Conservation (phyloP, 208 protist species). For the Acanthamoeba triangularis region DNA sequence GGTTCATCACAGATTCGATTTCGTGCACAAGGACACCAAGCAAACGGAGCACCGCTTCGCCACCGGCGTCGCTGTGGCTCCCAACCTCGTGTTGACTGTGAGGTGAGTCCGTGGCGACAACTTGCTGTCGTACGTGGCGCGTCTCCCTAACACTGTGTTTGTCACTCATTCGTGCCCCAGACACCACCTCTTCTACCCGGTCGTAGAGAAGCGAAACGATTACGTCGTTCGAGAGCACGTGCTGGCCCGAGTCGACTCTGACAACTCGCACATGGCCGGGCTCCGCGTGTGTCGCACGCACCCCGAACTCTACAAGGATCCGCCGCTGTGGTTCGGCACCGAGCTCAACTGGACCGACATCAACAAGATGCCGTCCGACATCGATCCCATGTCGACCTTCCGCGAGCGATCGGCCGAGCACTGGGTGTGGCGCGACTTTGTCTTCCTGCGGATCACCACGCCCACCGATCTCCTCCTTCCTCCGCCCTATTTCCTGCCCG, state of each 20-base stretch:
- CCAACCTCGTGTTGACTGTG: constrained; percentile 52
- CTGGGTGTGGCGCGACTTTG: constrained; percentile 66
- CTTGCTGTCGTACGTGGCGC: neutral
- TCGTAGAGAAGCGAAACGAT: neutral
- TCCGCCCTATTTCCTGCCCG: constrained; percentile 34
- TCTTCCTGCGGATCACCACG: constrained; percentile 32
- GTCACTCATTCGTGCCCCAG: neutral
- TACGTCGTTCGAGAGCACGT: constrained; percentile 22
- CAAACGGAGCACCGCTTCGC: neutral
- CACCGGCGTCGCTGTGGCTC: constrained; percentile 33
- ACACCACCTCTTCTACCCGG: constrained; percentile 49
- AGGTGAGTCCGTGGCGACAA: neutral
- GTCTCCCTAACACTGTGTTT: neutral
- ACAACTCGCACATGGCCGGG: constrained; percentile 21
- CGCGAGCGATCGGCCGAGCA: constrained; percentile 38
- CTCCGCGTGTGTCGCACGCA: constrained; percentile 65
- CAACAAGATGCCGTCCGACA: constrained; percentile 75
- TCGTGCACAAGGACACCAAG: constrained; percentile 62
- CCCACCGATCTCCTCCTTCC: neutral
- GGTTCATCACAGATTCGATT: constrained; percentile 36
- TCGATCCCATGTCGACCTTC: constrained; percentile 66
- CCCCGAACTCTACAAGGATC: constrained; percentile 64
- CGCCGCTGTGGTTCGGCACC: constrained; percentile 66
- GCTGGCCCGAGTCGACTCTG: constrained; percentile 7
- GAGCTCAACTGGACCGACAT: constrained; percentile 71